Evolutionary conservation across 306 rosid genomes (phyloP), one percentile per base, ranked within the genome.

Genomic region (Rubus idaeus): DNA sequence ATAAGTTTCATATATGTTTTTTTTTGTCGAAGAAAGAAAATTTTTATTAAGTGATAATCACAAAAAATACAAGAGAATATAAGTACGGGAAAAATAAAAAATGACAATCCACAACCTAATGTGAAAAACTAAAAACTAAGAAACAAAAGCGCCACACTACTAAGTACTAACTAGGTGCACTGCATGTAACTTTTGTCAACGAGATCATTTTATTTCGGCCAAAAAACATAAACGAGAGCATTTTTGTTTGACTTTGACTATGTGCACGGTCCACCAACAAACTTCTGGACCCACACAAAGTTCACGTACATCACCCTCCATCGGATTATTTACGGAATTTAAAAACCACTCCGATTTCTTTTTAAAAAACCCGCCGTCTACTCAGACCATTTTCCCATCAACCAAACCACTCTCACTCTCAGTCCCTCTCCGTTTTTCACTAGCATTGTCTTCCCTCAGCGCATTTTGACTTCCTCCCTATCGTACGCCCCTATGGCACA

Each of bases 291-390:
- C 35, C 56, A 50, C 11, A 14, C 0, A 7, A 8, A 5, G 11
- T 60, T 8, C 35, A 8, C 30, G 7, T 42, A 18, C 13, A 53
- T 71, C 5, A 35, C 49, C 2, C 42, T 51, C 10, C 77, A 41
- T 21, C 10, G 6, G 71, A 80, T 74, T 70, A 6, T 52, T 12
- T 16, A 77, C 70, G 40, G 75, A 70, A 37, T 75, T 80, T 84
- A 80, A 74, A 81, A 84, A 73, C 52, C 77, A 50, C 26, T 60
- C 61, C 18, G 13, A 18, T 14, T 13, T 12, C 6, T 23, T 30
- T 47, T 74, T 69, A 74, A 70, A 78, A 68, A n/a, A 42, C 83
- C 79, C 87, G 84, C 84, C 84, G 75, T 79, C 71, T 49, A 62
- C 70, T 26, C 66, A 61, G 40, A 61, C 42, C 46, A 41, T 5